Evolutionary conservation across 768 basidiomycete species (phyloP).

Genomic region (Phlebiopsis flavidoalba): DNA sequence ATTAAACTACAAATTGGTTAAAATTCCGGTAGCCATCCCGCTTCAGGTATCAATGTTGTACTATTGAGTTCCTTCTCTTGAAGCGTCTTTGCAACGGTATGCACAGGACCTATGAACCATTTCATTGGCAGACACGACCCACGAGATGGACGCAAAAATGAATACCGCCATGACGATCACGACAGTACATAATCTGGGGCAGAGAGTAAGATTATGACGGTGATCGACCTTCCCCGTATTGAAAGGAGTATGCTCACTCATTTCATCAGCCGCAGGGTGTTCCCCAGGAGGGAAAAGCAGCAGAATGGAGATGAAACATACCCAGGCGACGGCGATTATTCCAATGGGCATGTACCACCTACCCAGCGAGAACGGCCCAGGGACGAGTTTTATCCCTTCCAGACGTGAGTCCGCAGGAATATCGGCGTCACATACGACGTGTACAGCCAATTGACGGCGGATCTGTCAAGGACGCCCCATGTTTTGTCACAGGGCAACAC

Average conservation of each 20-base stretch:
- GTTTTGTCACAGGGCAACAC: no score
- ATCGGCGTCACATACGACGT: conserved; percentile 65
- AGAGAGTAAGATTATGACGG: not conserved
- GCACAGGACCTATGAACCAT: conserved; percentile 68
- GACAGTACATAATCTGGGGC: conserved; percentile 60
- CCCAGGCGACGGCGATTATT: conserved; percentile 59
- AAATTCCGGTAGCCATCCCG: no score
- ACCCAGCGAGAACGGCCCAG: conserved; percentile 60
- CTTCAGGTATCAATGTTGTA: not conserved
- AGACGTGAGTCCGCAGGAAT: conserved; percentile 64
- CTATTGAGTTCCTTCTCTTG: not conserved
- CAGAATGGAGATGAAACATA: conserved; percentile 53
- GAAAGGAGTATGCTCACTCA: conserved; percentile 38
- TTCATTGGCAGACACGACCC: conserved; percentile 62
- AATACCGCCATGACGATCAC: conserved; percentile 64
- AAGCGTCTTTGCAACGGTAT: conserved; percentile 25
- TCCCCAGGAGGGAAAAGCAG: conserved; percentile 52
- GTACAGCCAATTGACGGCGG: conserved; percentile 69
- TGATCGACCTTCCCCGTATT: not conserved
- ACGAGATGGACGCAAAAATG: conserved; percentile 56
- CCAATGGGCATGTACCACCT: conserved; percentile 58
- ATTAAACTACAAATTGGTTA: not conserved
- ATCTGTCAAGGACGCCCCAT: conserved; percentile 30
- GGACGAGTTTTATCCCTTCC: conserved; percentile 52
- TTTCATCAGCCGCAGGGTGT: conserved; percentile 34